Conservation (phyloP, 768 basidiomycete species). For the Mycena capillaripes region DNA sequence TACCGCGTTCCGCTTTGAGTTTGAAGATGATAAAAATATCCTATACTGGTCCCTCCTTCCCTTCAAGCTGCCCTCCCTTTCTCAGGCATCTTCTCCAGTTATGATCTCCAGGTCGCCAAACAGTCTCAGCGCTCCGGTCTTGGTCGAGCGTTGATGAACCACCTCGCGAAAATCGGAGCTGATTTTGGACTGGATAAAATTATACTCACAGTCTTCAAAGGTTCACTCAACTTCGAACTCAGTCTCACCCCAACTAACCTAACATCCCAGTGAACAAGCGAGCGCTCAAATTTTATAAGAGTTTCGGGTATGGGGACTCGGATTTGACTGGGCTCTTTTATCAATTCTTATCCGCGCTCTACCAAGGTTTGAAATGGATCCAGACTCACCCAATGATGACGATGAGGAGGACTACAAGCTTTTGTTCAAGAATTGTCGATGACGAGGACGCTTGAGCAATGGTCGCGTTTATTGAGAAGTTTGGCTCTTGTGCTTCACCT, state of each 20-base stretch:
- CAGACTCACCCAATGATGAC: slow-evolving; percentile 61
- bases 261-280: slow-evolving; percentile 56
- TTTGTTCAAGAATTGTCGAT: slow-evolving; percentile 50
- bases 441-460: neutral
- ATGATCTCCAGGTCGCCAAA: slow-evolving; percentile 78
- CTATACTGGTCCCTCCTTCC: slow-evolving; percentile 73
- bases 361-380: slow-evolving; percentile 69
- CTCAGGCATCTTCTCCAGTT: slow-evolving; percentile 58
- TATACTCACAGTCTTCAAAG: slow-evolving; percentile 82
- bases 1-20: slow-evolving; percentile 81
- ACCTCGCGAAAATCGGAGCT: slow-evolving; percentile 63
- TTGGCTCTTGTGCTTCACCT: no score
- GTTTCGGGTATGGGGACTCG: slow-evolving; percentile 58
- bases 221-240: slow-evolving; percentile 51
- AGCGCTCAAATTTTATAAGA: slow-evolving; percentile 67
- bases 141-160: slow-evolving; percentile 67
- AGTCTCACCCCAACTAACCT: slow-evolving; percentile 14
- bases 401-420: slow-evolving; percentile 60
- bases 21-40: slow-evolving; percentile 70
- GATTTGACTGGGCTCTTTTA: neutral
- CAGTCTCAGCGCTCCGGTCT: slow-evolving; percentile 65
- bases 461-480: neutral
- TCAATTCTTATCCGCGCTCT: neutral
- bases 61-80: neutral
- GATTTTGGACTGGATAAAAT: slow-evolving; percentile 75